These are phyloP conservation scores for Immersiella caudata DNA, from an alignment of 495 filamentous ascomycete species.

Conservation along the genomic window DNA sequence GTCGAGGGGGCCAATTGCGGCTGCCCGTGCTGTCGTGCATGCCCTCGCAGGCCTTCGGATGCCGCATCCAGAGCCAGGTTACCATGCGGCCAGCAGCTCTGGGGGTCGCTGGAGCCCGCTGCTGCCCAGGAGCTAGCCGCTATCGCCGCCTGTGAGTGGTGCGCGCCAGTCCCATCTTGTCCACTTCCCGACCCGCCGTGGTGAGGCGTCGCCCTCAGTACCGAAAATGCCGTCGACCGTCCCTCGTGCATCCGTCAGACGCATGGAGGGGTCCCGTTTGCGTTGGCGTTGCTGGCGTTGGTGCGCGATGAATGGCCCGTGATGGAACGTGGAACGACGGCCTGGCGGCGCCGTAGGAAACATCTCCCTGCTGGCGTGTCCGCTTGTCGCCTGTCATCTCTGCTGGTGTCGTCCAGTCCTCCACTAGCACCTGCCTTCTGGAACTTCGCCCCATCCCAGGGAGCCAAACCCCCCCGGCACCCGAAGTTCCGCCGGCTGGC, in stretches of 20 bases:
- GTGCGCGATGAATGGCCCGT: not conserved
- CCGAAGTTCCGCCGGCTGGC: not conserved
- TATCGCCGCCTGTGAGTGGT: constrained; percentile 8
- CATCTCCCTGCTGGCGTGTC: not conserved
- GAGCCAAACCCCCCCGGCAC: not conserved
- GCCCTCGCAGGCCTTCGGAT: constrained; percentile 3
- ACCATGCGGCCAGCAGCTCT: not conserved
- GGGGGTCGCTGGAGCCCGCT: not conserved
- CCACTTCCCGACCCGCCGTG: constrained; percentile 3
- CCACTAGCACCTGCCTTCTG: not conserved
- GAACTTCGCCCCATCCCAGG: not conserved
- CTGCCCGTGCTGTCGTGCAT: constrained; percentile 11
- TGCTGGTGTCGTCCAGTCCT: not conserved
- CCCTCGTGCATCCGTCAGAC: not conserved
- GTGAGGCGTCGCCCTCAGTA: not conserved
- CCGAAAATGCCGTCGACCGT: constrained; percentile 23
- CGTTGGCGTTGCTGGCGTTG: not conserved
- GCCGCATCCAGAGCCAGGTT: constrained; percentile 9
- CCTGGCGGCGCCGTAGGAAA: constrained; percentile 18
- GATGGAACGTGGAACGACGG: constrained; percentile 10
- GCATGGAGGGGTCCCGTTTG: not conserved
- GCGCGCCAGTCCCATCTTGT: not conserved
- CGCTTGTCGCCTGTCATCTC: too few species aligned
- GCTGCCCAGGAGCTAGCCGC: constrained; percentile 5
- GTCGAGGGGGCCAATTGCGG: constrained; percentile 18